Evolutionary conservation across 108 stramenopile species (phyloP).

Genomic region (Discostella stelligeroides): DNA sequence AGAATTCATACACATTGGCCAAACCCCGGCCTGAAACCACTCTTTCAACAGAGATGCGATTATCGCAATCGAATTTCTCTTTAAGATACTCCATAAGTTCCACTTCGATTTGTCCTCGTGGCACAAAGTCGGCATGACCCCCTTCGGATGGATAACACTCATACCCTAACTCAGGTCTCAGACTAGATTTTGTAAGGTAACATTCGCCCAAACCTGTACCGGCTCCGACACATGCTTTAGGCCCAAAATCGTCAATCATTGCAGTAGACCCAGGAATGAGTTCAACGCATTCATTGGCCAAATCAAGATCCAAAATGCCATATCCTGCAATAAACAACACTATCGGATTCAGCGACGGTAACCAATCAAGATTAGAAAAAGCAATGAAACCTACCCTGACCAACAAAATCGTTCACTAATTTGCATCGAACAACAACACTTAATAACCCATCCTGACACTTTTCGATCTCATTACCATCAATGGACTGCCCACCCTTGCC

Average conservation of each 20-base stretch:
- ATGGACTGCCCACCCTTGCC: constrained; percentile 55
- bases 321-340: constrained; percentile 53
- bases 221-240: constrained; percentile 94
- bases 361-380: neutral
- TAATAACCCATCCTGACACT: constrained; percentile 35
- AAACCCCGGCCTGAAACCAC: constrained; percentile 94
- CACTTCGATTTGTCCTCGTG: constrained; percentile 79
- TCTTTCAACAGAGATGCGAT: constrained; percentile 93
- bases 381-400: constrained; percentile 54
- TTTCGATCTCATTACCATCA: constrained; percentile 73
- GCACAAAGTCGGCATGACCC: constrained; percentile 95
- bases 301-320: constrained; percentile 89
- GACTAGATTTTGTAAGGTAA: constrained; percentile 73
- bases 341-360: neutral
- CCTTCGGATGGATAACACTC: constrained; percentile 95
- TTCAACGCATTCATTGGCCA: constrained; percentile 57
- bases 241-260: constrained; percentile 63
- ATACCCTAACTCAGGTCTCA: constrained; percentile 59
- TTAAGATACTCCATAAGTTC: constrained; percentile 73
- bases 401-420: constrained; percentile 97
- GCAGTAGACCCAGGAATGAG: constrained; percentile 55
- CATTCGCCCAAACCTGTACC: constrained; percentile 98
- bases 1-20: constrained; percentile 95
- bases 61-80: constrained; percentile 56
- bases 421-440: constrained; percentile 58